Percentiles rank a stretch among this genome's conserved stretches.
Conservation (phyloP, 2,329 filamentous ascomycete genomes). For the Didymella exigua region DNA sequence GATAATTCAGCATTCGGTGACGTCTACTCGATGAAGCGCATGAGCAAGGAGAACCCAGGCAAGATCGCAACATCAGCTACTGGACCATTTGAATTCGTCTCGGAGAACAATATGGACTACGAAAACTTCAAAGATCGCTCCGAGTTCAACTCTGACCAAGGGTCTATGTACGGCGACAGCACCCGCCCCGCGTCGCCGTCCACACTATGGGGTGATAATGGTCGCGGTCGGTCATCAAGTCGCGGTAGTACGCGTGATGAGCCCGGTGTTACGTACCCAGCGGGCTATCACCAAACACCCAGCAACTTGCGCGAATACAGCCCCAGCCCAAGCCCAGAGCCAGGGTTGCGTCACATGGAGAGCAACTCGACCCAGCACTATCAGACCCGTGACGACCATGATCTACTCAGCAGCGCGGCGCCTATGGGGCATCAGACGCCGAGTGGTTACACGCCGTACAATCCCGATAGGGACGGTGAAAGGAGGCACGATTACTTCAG, state of each 20-base stretch:
- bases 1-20: slow-evolving; percentile 79
- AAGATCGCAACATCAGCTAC: slow-evolving; percentile 48
- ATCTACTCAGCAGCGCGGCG: slow-evolving; percentile 39
- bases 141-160: slow-evolving; percentile 85
- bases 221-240: slow-evolving; percentile 31
- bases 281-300: slow-evolving; percentile 56
- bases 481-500: slow-evolving; percentile 32
- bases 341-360: slow-evolving; percentile 24
- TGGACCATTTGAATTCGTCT: slow-evolving; percentile 83
- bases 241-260: slow-evolving; percentile 40
- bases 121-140: slow-evolving; percentile 88
- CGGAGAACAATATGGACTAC: slow-evolving; percentile 85
- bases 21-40: slow-evolving; percentile 78
- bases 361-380: slow-evolving; percentile 34
- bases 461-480: slow-evolving; percentile 30
- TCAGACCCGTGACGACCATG: slow-evolving; percentile 30
- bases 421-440: slow-evolving; percentile 40
- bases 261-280: slow-evolving; percentile 51
- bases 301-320: slow-evolving; percentile 50
- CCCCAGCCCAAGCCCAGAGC: slow-evolving; percentile 41
- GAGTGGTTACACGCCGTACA: slow-evolving; percentile 37
- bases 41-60: slow-evolving; percentile 67
- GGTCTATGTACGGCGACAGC: slow-evolving; percentile 63
- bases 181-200: slow-evolving; percentile 65
- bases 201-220: slow-evolving; percentile 26